Percentiles rank a stretch among this genome's conserved stretches.
phyloP scores from a whole-genome alignment of 805 yeast species.

The Ogataea pilisensis region DNA sequence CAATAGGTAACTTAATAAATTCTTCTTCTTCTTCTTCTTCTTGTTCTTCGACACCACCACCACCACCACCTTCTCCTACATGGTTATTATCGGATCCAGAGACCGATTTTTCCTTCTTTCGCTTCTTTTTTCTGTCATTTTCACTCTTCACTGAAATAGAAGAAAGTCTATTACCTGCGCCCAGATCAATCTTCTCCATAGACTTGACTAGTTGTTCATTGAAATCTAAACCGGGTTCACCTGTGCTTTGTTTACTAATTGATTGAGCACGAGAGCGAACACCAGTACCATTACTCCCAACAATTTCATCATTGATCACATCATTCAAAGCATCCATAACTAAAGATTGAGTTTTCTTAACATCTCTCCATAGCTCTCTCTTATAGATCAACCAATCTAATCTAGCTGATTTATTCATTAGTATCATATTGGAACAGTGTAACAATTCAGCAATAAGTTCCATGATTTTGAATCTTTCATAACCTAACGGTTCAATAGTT shows the following conservation, averaged over 20 bases:
- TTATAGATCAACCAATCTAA: conserved; percentile 60
- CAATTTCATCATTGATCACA: conserved; percentile 24
- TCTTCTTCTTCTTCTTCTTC: conserved; percentile 8
- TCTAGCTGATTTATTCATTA: conserved; percentile 69
- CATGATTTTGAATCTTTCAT: conserved; percentile 83
- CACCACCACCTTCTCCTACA: too few species aligned
- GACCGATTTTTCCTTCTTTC: not conserved
- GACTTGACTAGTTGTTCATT: conserved; percentile 15
- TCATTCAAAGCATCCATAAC: conserved; percentile 33
- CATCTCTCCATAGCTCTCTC: conserved; percentile 66
- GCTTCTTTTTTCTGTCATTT: not conserved
- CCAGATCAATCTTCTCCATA: conserved; percentile 26
- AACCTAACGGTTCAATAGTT: conserved; percentile 69
- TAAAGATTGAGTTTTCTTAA: conserved; percentile 39
- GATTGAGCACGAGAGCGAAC: conserved; percentile 4
- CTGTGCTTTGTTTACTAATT: not conserved
- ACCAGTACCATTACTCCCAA: not conserved
- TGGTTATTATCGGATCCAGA: too few species aligned
- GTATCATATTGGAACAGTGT: conserved; percentile 94
- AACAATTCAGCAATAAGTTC: conserved; percentile 90
- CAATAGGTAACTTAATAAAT: conserved; percentile 24
- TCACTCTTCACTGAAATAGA: not conserved
- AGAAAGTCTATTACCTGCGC: not conserved
- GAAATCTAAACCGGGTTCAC: too few species aligned
- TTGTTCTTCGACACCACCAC: too few species aligned